A percentile compares a stretch with the other conserved stretches of the same genome.
Evolutionary conservation across 208 protist genomes (phyloP).

Genomic region (Leishmania tropica): DNA sequence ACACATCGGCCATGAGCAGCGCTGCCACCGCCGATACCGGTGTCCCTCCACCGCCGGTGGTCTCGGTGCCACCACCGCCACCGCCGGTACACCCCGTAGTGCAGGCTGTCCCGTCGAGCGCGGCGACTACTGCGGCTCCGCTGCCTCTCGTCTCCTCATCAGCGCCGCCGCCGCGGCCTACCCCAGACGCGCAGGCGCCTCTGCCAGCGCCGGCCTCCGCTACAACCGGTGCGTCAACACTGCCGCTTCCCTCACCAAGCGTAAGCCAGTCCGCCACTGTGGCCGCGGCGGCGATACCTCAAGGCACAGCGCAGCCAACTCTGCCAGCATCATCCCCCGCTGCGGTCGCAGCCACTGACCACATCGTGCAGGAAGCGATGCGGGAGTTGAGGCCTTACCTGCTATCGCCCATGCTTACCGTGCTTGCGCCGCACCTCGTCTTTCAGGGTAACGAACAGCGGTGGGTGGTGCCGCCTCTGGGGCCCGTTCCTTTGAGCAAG

Average conservation of each 20-base stretch:
- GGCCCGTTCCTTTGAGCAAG: conserved; percentile 14
- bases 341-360: conserved; percentile 6
- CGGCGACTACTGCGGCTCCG: not conserved
- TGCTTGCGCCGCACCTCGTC: conserved; percentile 43
- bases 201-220: not conserved
- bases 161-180: not conserved
- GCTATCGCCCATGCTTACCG: conserved; percentile 18
- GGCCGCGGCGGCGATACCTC: not conserved
- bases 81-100: not conserved
- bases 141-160: not conserved
- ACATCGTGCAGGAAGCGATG: conserved; percentile 18
- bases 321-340: conserved; percentile 5
- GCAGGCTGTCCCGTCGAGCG: not conserved
- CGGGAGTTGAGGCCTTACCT: conserved; percentile 14
- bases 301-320: not conserved
- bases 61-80: not conserved
- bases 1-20: not conserved
- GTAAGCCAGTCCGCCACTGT: not conserved
- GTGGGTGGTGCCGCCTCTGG: conserved; percentile 35
- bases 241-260: conserved; percentile 18
- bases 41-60: not conserved
- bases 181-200: not conserved
- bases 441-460: conserved; percentile 38
- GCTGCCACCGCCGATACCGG: not conserved
- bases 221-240: conserved; percentile 8